These are phyloP conservation scores for Jatropha multifida DNA, from an alignment of 441 rosid genomes.

Conservation along the genomic window DNA sequence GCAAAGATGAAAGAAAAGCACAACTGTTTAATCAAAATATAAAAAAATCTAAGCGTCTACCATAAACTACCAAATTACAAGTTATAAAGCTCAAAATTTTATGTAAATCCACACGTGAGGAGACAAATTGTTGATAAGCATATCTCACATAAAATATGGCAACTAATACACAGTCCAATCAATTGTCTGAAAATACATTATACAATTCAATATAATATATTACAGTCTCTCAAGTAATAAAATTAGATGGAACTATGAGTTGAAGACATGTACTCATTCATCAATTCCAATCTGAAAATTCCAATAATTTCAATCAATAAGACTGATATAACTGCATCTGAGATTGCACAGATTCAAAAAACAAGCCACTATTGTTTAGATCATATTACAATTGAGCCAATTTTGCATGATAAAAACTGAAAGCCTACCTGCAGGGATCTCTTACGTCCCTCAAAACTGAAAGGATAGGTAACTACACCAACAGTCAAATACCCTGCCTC, in stretches of 20 bases:
- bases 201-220: neutral
- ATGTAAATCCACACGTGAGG: neutral
- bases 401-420: neutral
- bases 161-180: neutral
- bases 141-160: neutral
- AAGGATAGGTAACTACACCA: constrained; percentile 97
- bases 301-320: neutral
- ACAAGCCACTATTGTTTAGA: neutral
- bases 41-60: neutral
- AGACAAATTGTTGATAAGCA: neutral
- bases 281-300: neutral
- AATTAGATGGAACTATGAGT: neutral
- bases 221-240: neutral
- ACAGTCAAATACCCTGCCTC: constrained; percentile 96
- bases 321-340: neutral
- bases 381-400: neutral
- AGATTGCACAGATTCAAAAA: neutral
- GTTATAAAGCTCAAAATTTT: neutral
- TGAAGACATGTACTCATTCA: neutral
- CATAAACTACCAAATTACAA: neutral
- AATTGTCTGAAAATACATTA: neutral
- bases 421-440: constrained; percentile 78
- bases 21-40: neutral
- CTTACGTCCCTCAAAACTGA: constrained; percentile 98
- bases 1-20: constrained; percentile 27